phyloP scores from a whole-genome alignment of 176 grass and related monocot species.

The Lolium rigidum region DNA sequence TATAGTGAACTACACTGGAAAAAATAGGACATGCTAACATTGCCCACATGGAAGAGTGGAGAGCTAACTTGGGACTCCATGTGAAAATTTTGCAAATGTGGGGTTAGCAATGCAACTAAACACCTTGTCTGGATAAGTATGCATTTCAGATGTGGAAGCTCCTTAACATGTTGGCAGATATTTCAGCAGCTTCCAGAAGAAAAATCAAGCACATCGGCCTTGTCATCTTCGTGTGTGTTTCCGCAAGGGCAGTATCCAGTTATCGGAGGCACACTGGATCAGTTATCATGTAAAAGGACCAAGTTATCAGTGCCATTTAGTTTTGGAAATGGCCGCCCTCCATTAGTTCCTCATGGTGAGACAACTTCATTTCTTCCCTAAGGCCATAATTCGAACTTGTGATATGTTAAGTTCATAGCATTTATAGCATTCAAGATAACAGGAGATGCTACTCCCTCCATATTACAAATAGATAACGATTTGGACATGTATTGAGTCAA shows the following conservation, averaged over 20 bases:
- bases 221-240: slow-evolving; percentile 49
- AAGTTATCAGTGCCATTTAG: slow-evolving; percentile 54
- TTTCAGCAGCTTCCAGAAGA: slow-evolving; percentile 86
- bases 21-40: background rate
- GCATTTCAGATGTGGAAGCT: slow-evolving; percentile 35
- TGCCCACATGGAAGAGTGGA: background rate
- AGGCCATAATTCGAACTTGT: slow-evolving; percentile 10
- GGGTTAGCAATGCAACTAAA: slow-evolving; percentile 6
- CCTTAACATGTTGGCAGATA: slow-evolving; percentile 77
- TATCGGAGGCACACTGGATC: slow-evolving; percentile 41
- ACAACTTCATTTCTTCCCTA: slow-evolving; percentile 20
- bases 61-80: background rate
- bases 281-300: slow-evolving; percentile 52
- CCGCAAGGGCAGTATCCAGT: slow-evolving; percentile 40
- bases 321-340: slow-evolving; percentile 71
- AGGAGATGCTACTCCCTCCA: background rate
- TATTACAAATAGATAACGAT: background rate
- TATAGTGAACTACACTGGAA: background rate
- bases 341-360: slow-evolving; percentile 71
- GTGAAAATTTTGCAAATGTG: background rate
- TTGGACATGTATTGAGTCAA: background rate
- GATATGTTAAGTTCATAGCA: slow-evolving; percentile 12
- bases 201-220: slow-evolving; percentile 56
- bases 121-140: slow-evolving; percentile 26
- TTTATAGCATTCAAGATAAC: slow-evolving; percentile 14